These are phyloP conservation scores for Pyrenophora seminiperda DNA, from an alignment of 2,329 filamentous ascomycete species.

Conservation along the genomic window DNA sequence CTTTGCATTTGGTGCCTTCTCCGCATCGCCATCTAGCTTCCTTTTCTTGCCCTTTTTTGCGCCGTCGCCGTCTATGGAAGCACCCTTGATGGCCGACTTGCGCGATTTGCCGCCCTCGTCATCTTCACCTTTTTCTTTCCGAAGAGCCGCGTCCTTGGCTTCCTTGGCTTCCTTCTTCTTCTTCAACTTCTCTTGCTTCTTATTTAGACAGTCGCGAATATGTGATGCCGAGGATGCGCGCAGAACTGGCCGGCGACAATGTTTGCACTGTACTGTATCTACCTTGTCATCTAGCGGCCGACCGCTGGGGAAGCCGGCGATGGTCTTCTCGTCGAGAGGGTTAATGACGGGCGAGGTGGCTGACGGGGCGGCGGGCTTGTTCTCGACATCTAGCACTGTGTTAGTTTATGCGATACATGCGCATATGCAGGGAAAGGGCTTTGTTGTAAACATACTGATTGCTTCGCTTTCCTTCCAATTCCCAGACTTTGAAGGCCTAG, in stretches of 20 bases:
- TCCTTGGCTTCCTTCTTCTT: constrained; percentile 69
- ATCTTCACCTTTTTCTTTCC: constrained; percentile 55
- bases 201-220: constrained; percentile 79
- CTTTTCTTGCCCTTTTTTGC: constrained; percentile 55
- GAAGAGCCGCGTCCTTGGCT: constrained; percentile 55
- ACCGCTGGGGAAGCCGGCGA: constrained; percentile 80
- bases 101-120: constrained; percentile 50
- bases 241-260: constrained; percentile 88
- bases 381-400: constrained; percentile 29
- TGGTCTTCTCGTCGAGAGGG: constrained; percentile 74
- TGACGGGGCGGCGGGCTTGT: constrained; percentile 28
- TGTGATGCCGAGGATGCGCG: constrained; percentile 77
- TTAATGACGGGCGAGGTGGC: constrained; percentile 51
- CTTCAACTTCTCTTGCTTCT: constrained; percentile 72
- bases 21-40: constrained; percentile 63
- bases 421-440: background rate
- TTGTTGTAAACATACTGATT: constrained; percentile 58
- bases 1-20: constrained; percentile 76
- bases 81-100: constrained; percentile 50
- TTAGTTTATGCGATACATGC: constrained; percentile 11
- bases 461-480: constrained; percentile 72
- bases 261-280: constrained; percentile 83
- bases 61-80: constrained; percentile 44
- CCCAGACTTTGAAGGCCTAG: constrained; percentile 69
- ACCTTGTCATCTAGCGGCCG: constrained; percentile 79